Evolutionary conservation across 805 yeast genomes (phyloP).

Genomic region (Monosporozyma aquatica): DNA sequence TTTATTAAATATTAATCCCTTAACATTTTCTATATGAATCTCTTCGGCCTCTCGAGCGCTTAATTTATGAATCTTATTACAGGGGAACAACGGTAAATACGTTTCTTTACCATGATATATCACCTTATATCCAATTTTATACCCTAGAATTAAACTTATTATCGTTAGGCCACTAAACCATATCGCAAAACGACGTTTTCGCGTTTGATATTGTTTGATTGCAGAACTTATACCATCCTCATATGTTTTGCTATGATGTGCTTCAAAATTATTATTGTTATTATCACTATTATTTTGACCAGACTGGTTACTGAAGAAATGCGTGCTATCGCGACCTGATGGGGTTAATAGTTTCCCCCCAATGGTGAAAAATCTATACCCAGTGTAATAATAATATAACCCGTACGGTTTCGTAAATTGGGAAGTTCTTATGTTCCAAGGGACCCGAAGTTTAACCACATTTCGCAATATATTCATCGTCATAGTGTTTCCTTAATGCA

Average conservation of each 20-base stretch:
- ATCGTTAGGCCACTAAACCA: slow-evolving; percentile 11
- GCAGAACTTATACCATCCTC: slow-evolving; percentile 17
- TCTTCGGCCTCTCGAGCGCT: slow-evolving; percentile 17
- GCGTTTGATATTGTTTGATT: slow-evolving; percentile 15
- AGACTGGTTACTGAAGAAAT: slow-evolving; percentile 21
- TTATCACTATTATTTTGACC: no score
- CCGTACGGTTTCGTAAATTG: no score
- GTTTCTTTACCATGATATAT: slow-evolving; percentile 19
- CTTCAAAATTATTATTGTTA: no score
- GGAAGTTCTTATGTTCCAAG: no score
- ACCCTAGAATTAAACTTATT: slow-evolving; percentile 20
- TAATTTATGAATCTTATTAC: slow-evolving; percentile 18
- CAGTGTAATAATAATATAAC: no score
- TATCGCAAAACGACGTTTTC: slow-evolving; percentile 12
- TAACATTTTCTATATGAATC: slow-evolving; percentile 14
- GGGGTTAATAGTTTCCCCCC: no score
- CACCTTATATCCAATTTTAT: slow-evolving; percentile 24
- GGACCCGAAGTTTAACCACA: no score
- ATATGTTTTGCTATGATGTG: no score
- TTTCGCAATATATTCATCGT: no score
- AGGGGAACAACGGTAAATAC: slow-evolving; percentile 22
- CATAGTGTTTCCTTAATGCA: no score
- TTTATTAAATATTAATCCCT: slow-evolving; percentile 14
- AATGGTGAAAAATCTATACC: no score
- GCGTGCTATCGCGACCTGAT: no score